Base-by-base conservation (phyloP, 208 protist species). In the Trypanosoma caninum region DNA sequence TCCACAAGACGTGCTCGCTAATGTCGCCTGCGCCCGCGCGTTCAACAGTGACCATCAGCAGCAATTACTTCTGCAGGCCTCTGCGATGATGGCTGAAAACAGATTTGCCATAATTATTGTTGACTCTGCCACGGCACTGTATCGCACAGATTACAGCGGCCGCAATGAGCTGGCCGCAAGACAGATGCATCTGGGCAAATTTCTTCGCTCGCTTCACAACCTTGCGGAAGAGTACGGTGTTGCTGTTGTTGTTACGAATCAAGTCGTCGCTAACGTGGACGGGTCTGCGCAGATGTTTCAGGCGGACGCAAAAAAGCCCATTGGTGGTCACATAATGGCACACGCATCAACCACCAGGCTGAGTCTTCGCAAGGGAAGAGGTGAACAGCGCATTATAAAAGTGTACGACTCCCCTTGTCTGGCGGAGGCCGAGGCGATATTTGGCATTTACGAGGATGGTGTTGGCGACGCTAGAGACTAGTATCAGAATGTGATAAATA, bases 251-350 rank as follows among this genome's bases (percentile, higher is more conserved):
- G 98, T 99, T 31, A 99, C 98, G 7, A 99, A 99, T 76, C 98
- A 99, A 81, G 98, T 99, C 2, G 98, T 99, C 1, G 98, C 98
- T 9, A 89, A 97, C 34, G 97, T 99, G 18, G 98, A 99, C 74
- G 98, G 97, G 28, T 90, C 77, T 18, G 92, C 87, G 31, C 77
- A 92, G 44, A 97, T 99, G 92, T 99, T 98, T 59, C 84, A 94
- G 69, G 82, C 97, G 5, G 95, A 99, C 67, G 90, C 98, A 22
- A 99, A 99, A 69, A 99, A 99, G 82, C 99, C 99, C 20, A 99
- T 99, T 71, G 99, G 98, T n/a, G 99, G 99, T 9, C 97, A 99
- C 78, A 99, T 99, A 75, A 99, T 99, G 85, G 99, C 98, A 13
- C 99, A 99, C 81, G 98, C 99, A 10, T 99, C 98, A 0, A 99